Base-by-base conservation (phyloP, 2,329 filamentous ascomycete species). In the Penicillium sp. region DNA sequence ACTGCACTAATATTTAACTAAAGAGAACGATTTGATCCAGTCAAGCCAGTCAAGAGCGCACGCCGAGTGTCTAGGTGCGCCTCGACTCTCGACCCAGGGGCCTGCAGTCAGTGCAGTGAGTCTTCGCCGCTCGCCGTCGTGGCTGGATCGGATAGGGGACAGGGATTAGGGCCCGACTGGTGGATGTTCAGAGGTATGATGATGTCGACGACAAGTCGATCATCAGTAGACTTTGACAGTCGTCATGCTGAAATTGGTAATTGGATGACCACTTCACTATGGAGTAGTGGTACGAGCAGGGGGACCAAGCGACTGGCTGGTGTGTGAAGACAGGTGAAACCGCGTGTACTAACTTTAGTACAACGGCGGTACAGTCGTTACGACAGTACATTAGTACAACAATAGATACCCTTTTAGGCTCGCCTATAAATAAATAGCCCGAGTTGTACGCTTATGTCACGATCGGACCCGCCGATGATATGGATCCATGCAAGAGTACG, bases 311-410 rank as follows among this genome's bases (percentile, higher is more conserved):
- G 43, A 47, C 43, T 47, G 43, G 25, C 14, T 47, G 22, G n/a
- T 39, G 49, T 28, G 10, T 5, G n/a, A 12, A 52, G 34, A 35
- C 11, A 17, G n/a, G 49, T 52, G 49, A 59, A 55, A 59, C 52
- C 57, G 45, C 34, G 31, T 51, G 55, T 59, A 55, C 58, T 57
- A 60, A 51, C 15, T 50, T 35, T 50, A 50, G 43, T 17, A 17
- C 38, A 7, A 31, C 31, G 31, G 31, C 10, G 6, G 43, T 28
- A 47, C 43, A 31, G 42, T 45, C 31, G 42, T 45, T 45, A 45
- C 25, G 0, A 41, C 10, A 20, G 20, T 20, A 20, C 20, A 20
- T 20, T 20, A 28, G 7, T 34, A 17, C 28, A 11, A 22, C 34
- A 31, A 20, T 20, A 10, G 31, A 17, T 15, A 12, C 15, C 25